Base-by-base conservation (phyloP, 1,284 basidiomycete species). In the Cerrena zonata region DNA sequence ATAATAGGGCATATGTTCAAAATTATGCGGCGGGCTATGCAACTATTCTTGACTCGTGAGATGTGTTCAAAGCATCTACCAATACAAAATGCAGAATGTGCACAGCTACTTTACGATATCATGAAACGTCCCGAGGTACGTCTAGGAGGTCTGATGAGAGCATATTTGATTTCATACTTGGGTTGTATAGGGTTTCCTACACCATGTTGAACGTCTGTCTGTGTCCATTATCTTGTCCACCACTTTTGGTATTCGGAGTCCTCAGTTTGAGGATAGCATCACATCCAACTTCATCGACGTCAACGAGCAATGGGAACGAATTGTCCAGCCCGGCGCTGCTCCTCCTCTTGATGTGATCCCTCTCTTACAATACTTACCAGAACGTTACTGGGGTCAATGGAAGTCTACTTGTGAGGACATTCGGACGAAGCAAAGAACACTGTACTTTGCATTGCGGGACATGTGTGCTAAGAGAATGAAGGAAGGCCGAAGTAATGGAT, bases 281-380 rank as follows among this genome's bases (percentile, higher is more conserved):
- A 53, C 59, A 3, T 53, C 54, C 2, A 56, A 54, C 21, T 66
- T 67, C 48, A 64, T 61, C 51, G 51, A 65, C 11, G 55, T 53
- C 23, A 52, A 61, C 23, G 56, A 64, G 26, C 53, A 57, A 12
- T 67, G 61, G 59, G 61, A 61, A 38, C 45, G 56, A 22, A 50
- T 63, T 4, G 53, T 67, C 38, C 63, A 52, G 43, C 63, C 65
- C 11, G 67, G 68, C 39, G 55, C 62, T 26, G 57, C 62, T 21
- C 65, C 70, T 11, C 68, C 69, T 18, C 45, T 71, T 11, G 68
- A 70, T 46, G 48, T 69, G 4, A 48, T 71, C 34, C 68, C 68
- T 10, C 53, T 66, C 49, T 60, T 70, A 23, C 62, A 63, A 37
- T 61, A 69, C 49, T 56, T 70, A 38, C 69, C 68, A 3, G 63